A percentile compares a stretch with the other conserved stretches of the same genome.
phyloP scores from a whole-genome alignment of 257 asterid genomes.

The Anisodus tanguticus region DNA sequence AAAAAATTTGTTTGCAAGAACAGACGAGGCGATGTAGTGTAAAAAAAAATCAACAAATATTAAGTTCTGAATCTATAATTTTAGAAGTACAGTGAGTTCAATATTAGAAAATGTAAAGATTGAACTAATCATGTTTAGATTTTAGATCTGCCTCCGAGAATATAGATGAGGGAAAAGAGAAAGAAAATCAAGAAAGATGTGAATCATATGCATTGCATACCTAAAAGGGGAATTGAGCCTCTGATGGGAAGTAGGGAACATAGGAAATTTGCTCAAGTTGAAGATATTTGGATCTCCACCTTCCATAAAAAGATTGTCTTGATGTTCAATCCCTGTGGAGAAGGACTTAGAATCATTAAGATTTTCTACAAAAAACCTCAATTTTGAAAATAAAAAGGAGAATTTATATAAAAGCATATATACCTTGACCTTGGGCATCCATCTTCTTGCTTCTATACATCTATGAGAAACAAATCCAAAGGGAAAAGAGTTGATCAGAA shows the following conservation, averaged over 20 bases:
- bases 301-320: slow-evolving; percentile 52
- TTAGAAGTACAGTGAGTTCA: background rate
- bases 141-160: background rate
- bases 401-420: background rate
- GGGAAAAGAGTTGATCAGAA: background rate
- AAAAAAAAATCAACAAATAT: background rate
- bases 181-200: background rate
- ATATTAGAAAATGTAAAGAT: background rate
- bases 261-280: slow-evolving; percentile 70
- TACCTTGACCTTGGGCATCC: slow-evolving; percentile 70
- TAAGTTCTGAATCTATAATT: background rate
- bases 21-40: background rate
- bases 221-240: slow-evolving; percentile 46
- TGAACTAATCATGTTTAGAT: background rate
- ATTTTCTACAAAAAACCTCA: slow-evolving; percentile 31
- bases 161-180: background rate
- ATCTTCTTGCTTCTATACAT: slow-evolving; percentile 83
- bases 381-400: background rate
- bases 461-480: slow-evolving; percentile 44
- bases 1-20: background rate
- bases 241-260: slow-evolving; percentile 36
- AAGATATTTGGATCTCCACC: slow-evolving; percentile 63
- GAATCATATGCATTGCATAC: slow-evolving; percentile 37
- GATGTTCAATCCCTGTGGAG: slow-evolving; percentile 51
- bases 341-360: background rate